Conservation (phyloP, 352 stramenopile species). For the Pythium graminicola region DNA sequence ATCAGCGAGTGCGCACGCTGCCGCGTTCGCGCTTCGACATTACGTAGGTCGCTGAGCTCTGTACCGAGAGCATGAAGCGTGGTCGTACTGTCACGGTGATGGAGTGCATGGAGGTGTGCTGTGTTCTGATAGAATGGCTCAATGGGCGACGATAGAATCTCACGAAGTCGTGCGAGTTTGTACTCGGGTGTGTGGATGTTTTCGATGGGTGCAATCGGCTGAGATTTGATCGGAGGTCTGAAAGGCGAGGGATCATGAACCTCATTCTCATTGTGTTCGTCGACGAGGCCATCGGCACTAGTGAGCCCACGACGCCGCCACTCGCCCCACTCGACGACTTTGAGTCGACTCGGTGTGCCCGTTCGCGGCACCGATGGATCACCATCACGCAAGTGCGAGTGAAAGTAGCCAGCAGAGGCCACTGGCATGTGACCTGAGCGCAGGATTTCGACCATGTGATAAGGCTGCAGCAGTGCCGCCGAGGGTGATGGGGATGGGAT, state of each 20-base stretch:
- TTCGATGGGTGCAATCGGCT: conserved; percentile 12
- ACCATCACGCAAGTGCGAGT: conserved; percentile 32
- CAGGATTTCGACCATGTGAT: conserved; percentile 72
- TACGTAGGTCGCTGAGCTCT: conserved; percentile 33
- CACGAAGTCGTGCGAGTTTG: conserved; percentile 51
- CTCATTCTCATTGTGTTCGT: not conserved
- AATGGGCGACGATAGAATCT: conserved; percentile 54
- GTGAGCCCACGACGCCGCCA: conserved; percentile 11
- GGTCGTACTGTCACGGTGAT: conserved; percentile 38
- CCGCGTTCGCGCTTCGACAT: conserved; percentile 35
- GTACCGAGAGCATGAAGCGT: conserved; percentile 41
- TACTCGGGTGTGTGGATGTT: conserved; percentile 42
- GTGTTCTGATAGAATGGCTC: conserved; percentile 46
- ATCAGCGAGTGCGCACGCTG: conserved; percentile 46
- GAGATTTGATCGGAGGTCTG: too few relatives aligned
- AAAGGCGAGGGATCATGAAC: too few relatives aligned
- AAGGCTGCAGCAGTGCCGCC: conserved; percentile 35
- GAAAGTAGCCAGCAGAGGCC: conserved; percentile 46
- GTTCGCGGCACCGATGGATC: not conserved
- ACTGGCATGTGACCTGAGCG: conserved; percentile 62
- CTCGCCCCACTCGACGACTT: conserved; percentile 26
- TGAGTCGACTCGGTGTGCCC: conserved; percentile 10
- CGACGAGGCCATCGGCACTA: not conserved
- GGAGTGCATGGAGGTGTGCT: conserved; percentile 32
- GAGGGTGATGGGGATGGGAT: not conserved